Conservation (phyloP, 2,329 filamentous ascomycete species). For the Aplosporella prunicola region DNA sequence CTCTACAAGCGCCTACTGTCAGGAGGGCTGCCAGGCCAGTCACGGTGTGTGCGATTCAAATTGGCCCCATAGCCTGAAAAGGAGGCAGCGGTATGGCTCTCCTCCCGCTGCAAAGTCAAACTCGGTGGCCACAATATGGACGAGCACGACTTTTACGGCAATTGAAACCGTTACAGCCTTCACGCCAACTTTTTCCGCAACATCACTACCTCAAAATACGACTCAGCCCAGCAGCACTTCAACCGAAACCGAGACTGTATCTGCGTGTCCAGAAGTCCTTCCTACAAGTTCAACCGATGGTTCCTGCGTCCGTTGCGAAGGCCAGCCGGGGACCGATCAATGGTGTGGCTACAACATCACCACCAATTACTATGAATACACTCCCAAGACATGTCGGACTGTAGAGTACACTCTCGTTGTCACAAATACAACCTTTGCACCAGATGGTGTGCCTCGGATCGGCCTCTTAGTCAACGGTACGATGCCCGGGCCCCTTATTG, state of each 20-base stretch:
- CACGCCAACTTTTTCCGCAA: too few relatives aligned
- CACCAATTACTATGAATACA: conserved; percentile 28
- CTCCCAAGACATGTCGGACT: conserved; percentile 29
- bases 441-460: conserved; percentile 35
- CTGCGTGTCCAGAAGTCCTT: too few relatives aligned
- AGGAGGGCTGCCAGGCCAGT: conserved; percentile 5
- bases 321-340: conserved; percentile 22
- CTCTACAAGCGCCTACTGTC: conserved; percentile 8
- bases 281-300: too few relatives aligned
- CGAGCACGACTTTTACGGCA: too few relatives aligned
- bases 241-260: too few relatives aligned
- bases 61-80: not conserved
- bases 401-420: conserved; percentile 37
- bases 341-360: conserved; percentile 27
- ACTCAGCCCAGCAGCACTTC: too few relatives aligned
- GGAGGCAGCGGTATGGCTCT: conserved; percentile 1
- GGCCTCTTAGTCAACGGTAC: conserved; percentile 38
- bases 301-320: conserved; percentile 20
- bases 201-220: not conserved
- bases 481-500: conserved; percentile 38
- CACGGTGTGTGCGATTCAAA: conserved; percentile 7
- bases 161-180: too few relatives aligned
- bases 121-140: too few relatives aligned
- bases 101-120: not conserved
- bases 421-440: conserved; percentile 34